Evolutionary conservation across 495 filamentous ascomycete species (phyloP), one percentile per base, ranked within the genome.

Genomic region (Xylaria longipes): DNA sequence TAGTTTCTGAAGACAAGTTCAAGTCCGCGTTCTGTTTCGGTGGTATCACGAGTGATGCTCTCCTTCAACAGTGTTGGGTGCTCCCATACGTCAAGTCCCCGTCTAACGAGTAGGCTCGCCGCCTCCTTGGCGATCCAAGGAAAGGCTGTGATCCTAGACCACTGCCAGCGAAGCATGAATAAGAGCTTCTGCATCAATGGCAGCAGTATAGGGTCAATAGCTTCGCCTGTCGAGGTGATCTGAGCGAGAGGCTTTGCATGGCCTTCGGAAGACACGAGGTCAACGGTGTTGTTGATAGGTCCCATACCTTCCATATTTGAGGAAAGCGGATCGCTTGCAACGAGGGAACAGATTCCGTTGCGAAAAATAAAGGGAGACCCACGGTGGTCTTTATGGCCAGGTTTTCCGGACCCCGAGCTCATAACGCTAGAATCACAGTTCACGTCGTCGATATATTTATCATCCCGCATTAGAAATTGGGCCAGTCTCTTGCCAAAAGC

Each of bases 351-450:
- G 1, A 81, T 80, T 0, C 90, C 89, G 48, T 88, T 86, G n/a
- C 87, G 82, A 31, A 87, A 87, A 71, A 92, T 93, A 82, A 94
- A 94, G 3, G 90, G 88, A 12, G 90, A 92, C n/a, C 91, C 91
- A 71, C 92, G 90, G 74, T 93, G 91, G 69, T 91, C 91, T 75
- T 93, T 93, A 8, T 75, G 75, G 89, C 89, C 93, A 27, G 78
- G 79, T 41, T 82, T 79, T 43, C 74, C 84, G 68, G 65, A 68
- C 52, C 61, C 72, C 50, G 56, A 71, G 61, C 48, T 72, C 64
- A 61, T 68, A 17, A 35, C 52, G 39, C 35, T 0, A 22, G 15
- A n/a, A 43, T 22, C 5, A 45, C 29, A 14, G 12, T 63, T 14
- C 37, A 43, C 29, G 29, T 43, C 33, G 9, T 46, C 65, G 33